A percentile compares a stretch with the other conserved stretches of the same genome.
phyloP scores from a whole-genome alignment of 1,139 yeast species.

The Chernovozyma aurita region DNA sequence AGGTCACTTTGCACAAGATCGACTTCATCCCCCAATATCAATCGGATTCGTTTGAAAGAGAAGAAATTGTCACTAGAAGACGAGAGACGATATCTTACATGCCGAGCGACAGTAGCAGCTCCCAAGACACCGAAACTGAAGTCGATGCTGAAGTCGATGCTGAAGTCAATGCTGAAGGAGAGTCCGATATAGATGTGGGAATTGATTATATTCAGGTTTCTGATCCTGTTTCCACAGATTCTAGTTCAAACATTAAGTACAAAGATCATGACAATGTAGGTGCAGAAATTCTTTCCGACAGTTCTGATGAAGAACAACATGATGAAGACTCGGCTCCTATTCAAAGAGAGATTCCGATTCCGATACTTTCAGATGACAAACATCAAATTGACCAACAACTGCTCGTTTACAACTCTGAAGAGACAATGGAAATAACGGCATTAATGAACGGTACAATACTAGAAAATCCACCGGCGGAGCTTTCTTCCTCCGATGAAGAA shows the following conservation, averaged over 20 bases:
- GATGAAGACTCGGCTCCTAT: constrained; percentile 7
- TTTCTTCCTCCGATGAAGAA: constrained; percentile 2
- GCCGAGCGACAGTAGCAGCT: constrained; percentile 11
- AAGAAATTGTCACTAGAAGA: constrained; percentile 18
- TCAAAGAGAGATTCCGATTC: constrained; percentile 5
- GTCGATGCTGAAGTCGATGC: not conserved
- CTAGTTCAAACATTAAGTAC: not conserved
- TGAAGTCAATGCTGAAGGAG: not conserved
- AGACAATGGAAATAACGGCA: constrained; percentile 3
- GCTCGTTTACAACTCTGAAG: constrained; percentile 2
- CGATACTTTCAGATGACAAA: not conserved
- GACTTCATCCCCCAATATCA: constrained; percentile 37
- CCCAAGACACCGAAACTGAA: not conserved
- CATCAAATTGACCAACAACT: no score
- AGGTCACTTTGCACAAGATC: constrained; percentile 66
- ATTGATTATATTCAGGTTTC: not conserved
- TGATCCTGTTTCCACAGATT: not conserved
- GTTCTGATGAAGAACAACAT: constrained; percentile 14
- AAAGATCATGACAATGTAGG: constrained; percentile 8
- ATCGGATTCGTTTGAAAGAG: constrained; percentile 14
- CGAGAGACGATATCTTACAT: constrained; percentile 31
- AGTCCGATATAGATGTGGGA: not conserved
- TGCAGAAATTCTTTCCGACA: constrained; percentile 14
- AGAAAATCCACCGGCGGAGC: not conserved
- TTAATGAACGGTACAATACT: not conserved